Evolutionary conservation across 2,329 filamentous ascomycete genomes (phyloP).

Genomic region (Colletotrichum salicis): DNA sequence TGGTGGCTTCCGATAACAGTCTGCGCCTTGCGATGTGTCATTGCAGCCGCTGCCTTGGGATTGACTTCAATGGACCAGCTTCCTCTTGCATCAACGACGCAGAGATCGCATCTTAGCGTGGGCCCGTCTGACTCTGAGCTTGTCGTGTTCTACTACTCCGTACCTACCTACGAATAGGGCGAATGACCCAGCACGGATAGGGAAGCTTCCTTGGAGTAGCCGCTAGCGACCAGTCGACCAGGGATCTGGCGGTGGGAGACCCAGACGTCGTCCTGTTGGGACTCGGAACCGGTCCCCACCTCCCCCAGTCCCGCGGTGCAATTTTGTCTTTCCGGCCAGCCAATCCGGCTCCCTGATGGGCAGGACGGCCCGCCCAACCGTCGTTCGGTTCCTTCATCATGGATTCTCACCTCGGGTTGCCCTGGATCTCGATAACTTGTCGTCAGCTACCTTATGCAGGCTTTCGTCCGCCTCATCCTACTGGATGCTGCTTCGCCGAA

Average conservation of each 20-base stretch:
- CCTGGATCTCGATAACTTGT: conserved; percentile 13
- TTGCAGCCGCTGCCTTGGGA: not conserved
- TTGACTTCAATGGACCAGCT: not conserved
- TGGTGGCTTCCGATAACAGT: not conserved
- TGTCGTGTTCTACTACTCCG: not conserved
- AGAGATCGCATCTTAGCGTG: not conserved
- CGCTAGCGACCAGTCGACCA: not conserved
- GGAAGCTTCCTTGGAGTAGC: conserved; percentile 1
- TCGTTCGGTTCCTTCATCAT: not conserved
- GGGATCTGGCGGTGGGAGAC: not conserved
- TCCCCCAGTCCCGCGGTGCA: not conserved
- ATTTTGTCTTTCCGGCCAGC: conserved; percentile 16
- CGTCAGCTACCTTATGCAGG: conserved; percentile 11
- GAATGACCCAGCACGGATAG: not conserved
- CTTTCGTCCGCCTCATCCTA: conserved; percentile 20
- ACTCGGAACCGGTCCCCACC: conserved; percentile 28
- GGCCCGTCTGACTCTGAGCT: not conserved
- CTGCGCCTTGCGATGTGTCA: conserved; percentile 1
- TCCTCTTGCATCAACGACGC: not conserved
- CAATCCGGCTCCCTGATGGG: conserved; percentile 20
- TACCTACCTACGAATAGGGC: not conserved
- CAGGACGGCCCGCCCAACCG: conserved; percentile 28
- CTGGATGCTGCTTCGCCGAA: not conserved
- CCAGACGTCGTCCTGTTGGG: conserved; percentile 18
- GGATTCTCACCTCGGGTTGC: not conserved